Evolutionary conservation across 495 filamentous ascomycete species (phyloP).

Genomic region (Penicillium crystallinum): DNA sequence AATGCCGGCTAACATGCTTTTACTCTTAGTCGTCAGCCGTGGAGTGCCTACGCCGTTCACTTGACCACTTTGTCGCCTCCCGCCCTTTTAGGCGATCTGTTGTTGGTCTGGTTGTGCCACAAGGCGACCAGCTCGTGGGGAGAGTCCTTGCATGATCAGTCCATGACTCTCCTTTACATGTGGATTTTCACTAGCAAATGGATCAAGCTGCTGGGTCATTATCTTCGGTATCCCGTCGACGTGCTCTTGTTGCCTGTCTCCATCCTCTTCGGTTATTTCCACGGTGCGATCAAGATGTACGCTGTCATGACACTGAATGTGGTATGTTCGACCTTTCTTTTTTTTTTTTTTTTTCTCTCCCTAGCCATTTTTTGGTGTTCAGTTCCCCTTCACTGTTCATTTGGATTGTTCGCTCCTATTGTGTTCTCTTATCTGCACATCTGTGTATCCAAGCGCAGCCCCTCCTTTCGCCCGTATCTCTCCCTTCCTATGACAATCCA

Average conservation of each 20-base stretch:
- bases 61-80: conserved; percentile 68
- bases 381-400: conserved; percentile 6
- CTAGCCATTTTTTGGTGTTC: background rate
- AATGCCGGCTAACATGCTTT: conserved; percentile 24
- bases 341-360: conserved; percentile 6
- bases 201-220: conserved; percentile 70
- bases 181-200: conserved; percentile 72
- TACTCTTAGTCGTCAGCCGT: conserved; percentile 61
- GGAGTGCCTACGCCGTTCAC: conserved; percentile 73
- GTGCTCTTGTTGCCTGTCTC: conserved; percentile 65
- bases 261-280: conserved; percentile 72
- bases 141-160: conserved; percentile 32
- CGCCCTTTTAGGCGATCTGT: conserved; percentile 58
- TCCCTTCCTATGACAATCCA: conserved; percentile 14
- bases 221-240: conserved; percentile 64
- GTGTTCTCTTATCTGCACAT: background rate
- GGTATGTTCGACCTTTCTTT: conserved; percentile 43
- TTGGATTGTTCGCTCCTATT: background rate
- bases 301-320: conserved; percentile 64
- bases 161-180: conserved; percentile 46
- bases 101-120: conserved; percentile 52
- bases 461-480: conserved; percentile 8
- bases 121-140: conserved; percentile 44
- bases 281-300: conserved; percentile 73
- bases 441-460: conserved; percentile 10